Evolutionary conservation across 2,329 filamentous ascomycete species (phyloP), one percentile per base, ranked within the genome.

Genomic region (Cephalotrichum gorgonifer): DNA sequence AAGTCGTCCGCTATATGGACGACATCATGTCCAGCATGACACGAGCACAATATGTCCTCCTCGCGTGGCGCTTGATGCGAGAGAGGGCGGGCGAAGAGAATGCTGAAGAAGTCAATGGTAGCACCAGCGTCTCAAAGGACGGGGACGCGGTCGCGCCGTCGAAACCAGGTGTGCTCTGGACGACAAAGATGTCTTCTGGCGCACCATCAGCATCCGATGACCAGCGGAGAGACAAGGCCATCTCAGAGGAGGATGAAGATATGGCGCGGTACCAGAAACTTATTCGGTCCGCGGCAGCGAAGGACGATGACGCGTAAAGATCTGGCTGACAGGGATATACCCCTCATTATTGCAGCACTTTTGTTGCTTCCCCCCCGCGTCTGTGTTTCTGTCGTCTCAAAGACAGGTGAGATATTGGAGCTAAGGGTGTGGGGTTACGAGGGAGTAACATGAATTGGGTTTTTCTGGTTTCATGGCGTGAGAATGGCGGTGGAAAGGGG

Each of bases 21-120:
- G 76, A 83, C 57, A 69, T 85, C 5, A 85, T 85, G 81, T 75
- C 78, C 51, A 81, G 76, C 53, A 83, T 81, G 73, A 84, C 79
- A 8, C 72, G 82, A 30, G 81, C 79, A 14, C 81, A 85, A 61
- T 85, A 84, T 57, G 71, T 85, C 4, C 64, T 85, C 22, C 66
- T 85, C 26, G 81, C 81, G 11, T 85, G 85, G 80, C 73, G 79
- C 44, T 67, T 86, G 14, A 80, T 81, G 0, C 72, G 72, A 44
- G 62, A 53, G 15, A 54, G 53, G 6, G 55, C 58, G 30, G 60
- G 64, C 11, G 55, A 54, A 5, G 53, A 49, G 11, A 50, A 49
- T 20, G 51, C 51, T 3, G 62, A 68, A 20, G 64, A 66, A 33
- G 52, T 55, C 28, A 65, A 57, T 47, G 57, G 56, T 31, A 60